A percentile compares a stretch with the other conserved stretches of the same genome.
phyloP scores from a whole-genome alignment of 1,284 basidiomycete genomes.

The Vanrija sp. region DNA sequence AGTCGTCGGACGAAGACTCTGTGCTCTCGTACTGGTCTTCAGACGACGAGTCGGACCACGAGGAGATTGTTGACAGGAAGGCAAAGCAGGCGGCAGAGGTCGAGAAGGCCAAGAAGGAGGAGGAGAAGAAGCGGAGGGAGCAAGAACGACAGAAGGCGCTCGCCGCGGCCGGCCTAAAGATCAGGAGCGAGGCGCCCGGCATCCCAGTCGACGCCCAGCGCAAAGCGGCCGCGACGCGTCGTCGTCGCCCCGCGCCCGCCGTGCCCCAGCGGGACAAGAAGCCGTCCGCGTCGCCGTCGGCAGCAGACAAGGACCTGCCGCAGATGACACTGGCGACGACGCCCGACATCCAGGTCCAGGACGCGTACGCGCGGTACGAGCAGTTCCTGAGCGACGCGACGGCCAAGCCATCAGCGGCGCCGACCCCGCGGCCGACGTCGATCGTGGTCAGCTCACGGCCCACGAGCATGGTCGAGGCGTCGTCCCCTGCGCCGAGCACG shows the following conservation, averaged over 20 bases:
- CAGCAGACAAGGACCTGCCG: neutral
- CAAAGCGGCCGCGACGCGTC: constrained; percentile 44
- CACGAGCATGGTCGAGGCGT: neutral
- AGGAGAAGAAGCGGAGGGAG: constrained; percentile 63
- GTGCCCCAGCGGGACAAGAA: constrained; percentile 3
- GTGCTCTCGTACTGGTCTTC: constrained; percentile 42
- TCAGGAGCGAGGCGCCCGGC: constrained; percentile 49
- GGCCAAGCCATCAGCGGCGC: neutral
- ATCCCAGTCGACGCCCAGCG: constrained; percentile 31
- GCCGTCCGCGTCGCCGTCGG: neutral
- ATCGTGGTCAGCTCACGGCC: neutral
- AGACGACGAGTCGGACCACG: constrained; percentile 38
- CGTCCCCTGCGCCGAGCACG: neutral
- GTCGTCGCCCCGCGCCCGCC: constrained; percentile 15
- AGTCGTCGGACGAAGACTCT: constrained; percentile 31
- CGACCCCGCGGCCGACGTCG: neutral
- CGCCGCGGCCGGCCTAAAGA: constrained; percentile 78
- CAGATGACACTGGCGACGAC: neutral
- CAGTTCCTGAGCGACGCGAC: constrained; percentile 59
- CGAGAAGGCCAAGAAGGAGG: constrained; percentile 51
- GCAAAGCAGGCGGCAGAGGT: constrained; percentile 33
- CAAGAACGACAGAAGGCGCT: constrained; percentile 74
- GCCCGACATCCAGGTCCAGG: constrained; percentile 56
- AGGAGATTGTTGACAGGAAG: constrained; percentile 3
- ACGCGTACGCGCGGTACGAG: constrained; percentile 88